Percentiles rank a stretch among this genome's conserved stretches.
phyloP scores from a whole-genome alignment of 352 stramenopile genomes.

The Phytophthora citrophthora region DNA sequence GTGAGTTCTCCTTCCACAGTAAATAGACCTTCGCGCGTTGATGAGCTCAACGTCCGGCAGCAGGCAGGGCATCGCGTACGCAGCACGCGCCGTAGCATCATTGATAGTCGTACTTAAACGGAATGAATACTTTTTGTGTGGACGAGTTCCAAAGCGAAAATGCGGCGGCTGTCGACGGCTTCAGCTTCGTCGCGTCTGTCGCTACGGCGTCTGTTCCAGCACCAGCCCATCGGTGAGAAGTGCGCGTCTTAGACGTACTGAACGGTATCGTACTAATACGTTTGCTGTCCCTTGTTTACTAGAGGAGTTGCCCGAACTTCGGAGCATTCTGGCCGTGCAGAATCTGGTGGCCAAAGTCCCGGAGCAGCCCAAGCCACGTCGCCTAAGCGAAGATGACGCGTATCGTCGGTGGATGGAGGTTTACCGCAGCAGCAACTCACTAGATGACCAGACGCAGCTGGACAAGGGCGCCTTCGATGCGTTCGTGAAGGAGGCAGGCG shows the following conservation, averaged over 20 bases:
- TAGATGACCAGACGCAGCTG: constrained; percentile 29
- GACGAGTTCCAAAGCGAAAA: constrained; percentile 13
- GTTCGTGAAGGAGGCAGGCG: constrained; percentile 51
- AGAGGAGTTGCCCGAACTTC: constrained; percentile 64
- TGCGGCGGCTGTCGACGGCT: constrained; percentile 43
- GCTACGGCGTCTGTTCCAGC: constrained; percentile 42
- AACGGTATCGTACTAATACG: not conserved
- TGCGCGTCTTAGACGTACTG: not conserved
- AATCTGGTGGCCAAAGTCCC: constrained; percentile 52
- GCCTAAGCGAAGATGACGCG: constrained; percentile 25
- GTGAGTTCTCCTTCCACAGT: constrained; percentile 45
- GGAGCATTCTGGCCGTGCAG: constrained; percentile 61
- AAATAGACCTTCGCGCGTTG: constrained; percentile 16
- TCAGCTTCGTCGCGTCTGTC: constrained; percentile 28
- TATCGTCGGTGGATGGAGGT: constrained; percentile 37
- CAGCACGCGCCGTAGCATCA: constrained; percentile 1
- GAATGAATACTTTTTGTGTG: constrained; percentile 17
- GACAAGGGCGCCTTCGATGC: constrained; percentile 54
- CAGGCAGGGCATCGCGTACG: not conserved
- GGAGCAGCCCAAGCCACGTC: constrained; percentile 19
- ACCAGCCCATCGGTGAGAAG: constrained; percentile 41
- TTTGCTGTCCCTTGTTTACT: not conserved
- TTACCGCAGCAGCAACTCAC: constrained; percentile 26
- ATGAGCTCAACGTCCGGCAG: constrained; percentile 25
- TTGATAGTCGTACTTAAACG: constrained; percentile 26